phyloP scores from a whole-genome alignment of 2,329 filamentous ascomycete species.

The Sporothrix variecibatus region DNA sequence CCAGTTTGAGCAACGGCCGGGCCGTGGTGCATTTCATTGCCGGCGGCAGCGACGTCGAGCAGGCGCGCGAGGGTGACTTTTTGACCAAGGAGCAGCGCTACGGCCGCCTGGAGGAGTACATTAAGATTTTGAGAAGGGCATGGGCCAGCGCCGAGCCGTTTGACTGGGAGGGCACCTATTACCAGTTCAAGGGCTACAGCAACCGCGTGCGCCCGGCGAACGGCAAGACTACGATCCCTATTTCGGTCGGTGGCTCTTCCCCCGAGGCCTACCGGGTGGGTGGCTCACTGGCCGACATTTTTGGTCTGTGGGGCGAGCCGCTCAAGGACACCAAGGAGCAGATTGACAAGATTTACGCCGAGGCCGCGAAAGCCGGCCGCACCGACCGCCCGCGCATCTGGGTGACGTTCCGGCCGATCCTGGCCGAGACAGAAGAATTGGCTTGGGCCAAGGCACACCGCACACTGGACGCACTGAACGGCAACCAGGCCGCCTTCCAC shows the following conservation, averaged over 20 bases:
- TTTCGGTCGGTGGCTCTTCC: slow-evolving; percentile 62
- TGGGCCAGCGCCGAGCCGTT: slow-evolving; percentile 60
- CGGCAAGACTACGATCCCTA: slow-evolving; percentile 49
- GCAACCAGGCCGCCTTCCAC: slow-evolving; percentile 37
- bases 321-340: slow-evolving; percentile 65
- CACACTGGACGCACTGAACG: slow-evolving; percentile 54
- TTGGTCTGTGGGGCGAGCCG: slow-evolving; percentile 65
- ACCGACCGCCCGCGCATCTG: slow-evolving; percentile 59
- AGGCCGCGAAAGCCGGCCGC: slow-evolving; percentile 59
- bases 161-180: slow-evolving; percentile 63
- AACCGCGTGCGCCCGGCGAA: slow-evolving; percentile 57
- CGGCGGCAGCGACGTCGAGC: slow-evolving; percentile 61
- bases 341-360: slow-evolving; percentile 61
- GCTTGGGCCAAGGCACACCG: slow-evolving; percentile 63
- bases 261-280: slow-evolving; percentile 61
- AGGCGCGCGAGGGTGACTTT: slow-evolving; percentile 62
- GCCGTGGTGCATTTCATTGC: slow-evolving; percentile 63
- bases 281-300: slow-evolving; percentile 61
- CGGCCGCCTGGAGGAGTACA: slow-evolving; percentile 61
- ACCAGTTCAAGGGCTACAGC: slow-evolving; percentile 59
- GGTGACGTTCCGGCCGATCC: slow-evolving; percentile 65
- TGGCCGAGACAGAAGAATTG: slow-evolving; percentile 62
- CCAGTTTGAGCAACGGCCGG: slow-evolving; percentile 57
- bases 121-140: slow-evolving; percentile 59
- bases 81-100: slow-evolving; percentile 60